These are phyloP conservation scores for Phytophthora palmivora DNA, from an alignment of 352 stramenopile genomes.

Conservation along the genomic window DNA sequence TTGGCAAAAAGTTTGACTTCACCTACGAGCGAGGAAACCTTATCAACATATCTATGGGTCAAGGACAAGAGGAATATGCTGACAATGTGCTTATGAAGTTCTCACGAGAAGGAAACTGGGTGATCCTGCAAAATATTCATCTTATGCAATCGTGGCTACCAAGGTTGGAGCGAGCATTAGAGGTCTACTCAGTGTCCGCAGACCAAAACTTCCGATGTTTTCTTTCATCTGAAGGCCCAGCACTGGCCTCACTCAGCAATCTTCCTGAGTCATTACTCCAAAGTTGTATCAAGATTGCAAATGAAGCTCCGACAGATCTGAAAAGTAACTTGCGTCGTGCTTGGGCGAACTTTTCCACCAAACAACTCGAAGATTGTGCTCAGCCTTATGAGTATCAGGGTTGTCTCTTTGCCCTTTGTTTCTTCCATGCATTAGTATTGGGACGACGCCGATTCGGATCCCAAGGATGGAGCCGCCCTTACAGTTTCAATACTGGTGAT, in stretches of 20 bases:
- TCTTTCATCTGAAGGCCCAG: slow-evolving; percentile 92
- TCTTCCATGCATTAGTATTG: slow-evolving; percentile 94
- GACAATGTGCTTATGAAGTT: slow-evolving; percentile 77
- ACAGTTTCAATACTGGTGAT: slow-evolving; percentile 96
- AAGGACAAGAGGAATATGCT: slow-evolving; percentile 84
- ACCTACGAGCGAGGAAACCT: slow-evolving; percentile 81
- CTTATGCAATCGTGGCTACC: slow-evolving; percentile 93
- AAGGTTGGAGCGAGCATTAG: slow-evolving; percentile 79
- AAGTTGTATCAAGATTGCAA: slow-evolving; percentile 89
- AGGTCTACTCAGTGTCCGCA: slow-evolving; percentile 80
- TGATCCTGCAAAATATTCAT: slow-evolving; percentile 93
- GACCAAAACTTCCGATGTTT: slow-evolving; percentile 96
- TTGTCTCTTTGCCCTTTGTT: slow-evolving; percentile 94
- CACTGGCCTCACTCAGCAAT: slow-evolving; percentile 85
- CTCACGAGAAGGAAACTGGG: slow-evolving; percentile 82
- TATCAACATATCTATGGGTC: slow-evolving; percentile 91
- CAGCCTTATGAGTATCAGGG: slow-evolving; percentile 91
- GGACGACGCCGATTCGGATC: slow-evolving; percentile 90
- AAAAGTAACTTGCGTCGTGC: slow-evolving; percentile 85
- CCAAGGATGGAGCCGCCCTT: slow-evolving; percentile 93
- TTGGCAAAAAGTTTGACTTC: slow-evolving; percentile 86
- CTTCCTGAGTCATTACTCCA: slow-evolving; percentile 88
- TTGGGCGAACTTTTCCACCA: slow-evolving; percentile 81
- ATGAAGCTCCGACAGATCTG: slow-evolving; percentile 82
- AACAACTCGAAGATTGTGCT: slow-evolving; percentile 73